Evolutionary conservation across 2,329 filamentous ascomycete genomes (phyloP), one percentile per base, ranked within the genome.

Genomic region (Apiospora sp.): DNA sequence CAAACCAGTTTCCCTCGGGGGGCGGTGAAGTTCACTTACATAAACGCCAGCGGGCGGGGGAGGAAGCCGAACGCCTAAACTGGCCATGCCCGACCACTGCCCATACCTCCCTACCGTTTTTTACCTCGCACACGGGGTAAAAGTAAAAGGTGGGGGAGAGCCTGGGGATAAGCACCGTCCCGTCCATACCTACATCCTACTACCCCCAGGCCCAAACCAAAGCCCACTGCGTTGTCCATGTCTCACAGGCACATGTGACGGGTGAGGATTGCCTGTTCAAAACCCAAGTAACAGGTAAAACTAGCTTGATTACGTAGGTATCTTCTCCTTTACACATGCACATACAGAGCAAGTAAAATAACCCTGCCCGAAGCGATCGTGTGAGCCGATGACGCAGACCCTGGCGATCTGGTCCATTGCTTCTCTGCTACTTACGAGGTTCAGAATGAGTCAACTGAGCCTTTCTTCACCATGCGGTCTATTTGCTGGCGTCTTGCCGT

Each of bases 311-410:
- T 64, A 41, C 58, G 30, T 37, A 61, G 8, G 8, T 41, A 41
- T 41, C 37, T 41, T 14, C 10, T 27, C 51, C 16, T 34, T 16
- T 58, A 34, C 51, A 27, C 16, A 61, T 12, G 54, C 19, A 27
- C 16, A 61, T 19, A 61, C 8, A 12, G 30, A 48, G 30, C 30
- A 58, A 30, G 30, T 58, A 34, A 22, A 58, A 58, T 58, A 58
- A 34, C 54, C 54, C 30, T 64, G 58, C 58, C 41, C 58, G 22
- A 37, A 41, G 30, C 34, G 61, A 68, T 34, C 70, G 64, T 67
- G 34, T 61, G 70, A 37, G 49, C 54, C 49, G 61, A 68, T 71
- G 70, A 71, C 61, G 70, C 70, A 68, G 70, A 68, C 70, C 61
- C 70, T 44, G 70, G 43, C 30, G 54, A 61, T 61, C 54, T 61